Evolutionary conservation across 176 grass and related monocot species (phyloP), one percentile per base, ranked within the genome.

Genomic region (Themeda triandra): DNA sequence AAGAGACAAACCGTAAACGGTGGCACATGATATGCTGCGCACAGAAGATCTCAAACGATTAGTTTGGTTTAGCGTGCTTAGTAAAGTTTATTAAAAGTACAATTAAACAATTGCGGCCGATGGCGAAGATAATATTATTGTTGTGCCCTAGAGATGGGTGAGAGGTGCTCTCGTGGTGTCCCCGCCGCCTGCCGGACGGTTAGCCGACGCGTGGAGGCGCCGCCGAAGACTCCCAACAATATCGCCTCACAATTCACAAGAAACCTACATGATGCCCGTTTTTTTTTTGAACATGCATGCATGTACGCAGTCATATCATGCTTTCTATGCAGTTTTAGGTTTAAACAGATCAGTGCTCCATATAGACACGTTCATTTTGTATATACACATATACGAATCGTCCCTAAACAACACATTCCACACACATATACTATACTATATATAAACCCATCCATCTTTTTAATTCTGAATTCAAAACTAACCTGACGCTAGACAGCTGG

Each of bases 121-220:
- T 81, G 87, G 77, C 27, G 70, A 81, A 85, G 82, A 89, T 89
- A 89, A 85, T 85, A 89, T 85, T 89, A 85, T 85, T 89, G 70
- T 35, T 68, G 62, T 71, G 64, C 28, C 76, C 69, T 80, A 62
- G 87, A 75, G 73, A 78, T n/a, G 5, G 73, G 76, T 29, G 82
- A 44, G 81, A 68, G 59, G 28, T 67, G 63, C 48, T 48, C 31
- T 62, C 32, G 41, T 81, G 62, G 87, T 64, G 77, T 49, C 19
- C 63, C 51, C 53, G 83, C 88, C 88, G 88, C 71, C 83, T 71
- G 78, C 88, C 78, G 72, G 65, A 77, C 28, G 32, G 54, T 23
- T 66, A 62, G 15, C 31, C 27, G 88, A 86, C 88, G 65, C 88
- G 88, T 90, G 88, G 83, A 86, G 19, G 21, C 51, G 2, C 31